Percentiles rank a stretch among this genome's conserved stretches.
phyloP scores from a whole-genome alignment of 192 early-diverging fungal species.

The Neocallimastix lanati region DNA sequence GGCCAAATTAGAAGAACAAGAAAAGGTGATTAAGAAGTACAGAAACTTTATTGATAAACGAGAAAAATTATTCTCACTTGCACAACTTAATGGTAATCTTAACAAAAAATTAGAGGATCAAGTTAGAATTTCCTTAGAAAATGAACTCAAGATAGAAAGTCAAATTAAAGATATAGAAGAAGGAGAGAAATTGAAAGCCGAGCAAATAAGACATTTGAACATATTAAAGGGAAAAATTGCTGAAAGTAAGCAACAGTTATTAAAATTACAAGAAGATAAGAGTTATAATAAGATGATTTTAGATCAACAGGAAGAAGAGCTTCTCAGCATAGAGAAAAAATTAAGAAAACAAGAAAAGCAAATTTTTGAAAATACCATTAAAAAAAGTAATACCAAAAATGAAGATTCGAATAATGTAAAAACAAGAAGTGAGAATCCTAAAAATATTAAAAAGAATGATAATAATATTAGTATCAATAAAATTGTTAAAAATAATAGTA shows the following conservation, averaged over 20 bases:
- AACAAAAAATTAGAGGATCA: background rate
- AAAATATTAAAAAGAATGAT: background rate
- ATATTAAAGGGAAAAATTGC: background rate
- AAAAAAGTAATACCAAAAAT: background rate
- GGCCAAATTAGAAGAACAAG: background rate
- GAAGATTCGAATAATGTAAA: background rate
- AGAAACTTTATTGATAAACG: background rate
- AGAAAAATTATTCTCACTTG: background rate
- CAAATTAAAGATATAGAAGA: background rate
- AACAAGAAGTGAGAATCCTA: background rate
- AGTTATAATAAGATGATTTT: background rate
- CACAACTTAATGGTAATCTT: background rate
- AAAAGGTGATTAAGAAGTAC: background rate
- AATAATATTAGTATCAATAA: background rate
- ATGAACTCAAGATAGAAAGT: background rate
- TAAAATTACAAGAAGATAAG: background rate
- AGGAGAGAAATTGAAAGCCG: background rate
- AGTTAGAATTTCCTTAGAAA: background rate
- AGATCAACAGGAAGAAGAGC: background rate
- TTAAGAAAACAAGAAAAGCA: background rate
- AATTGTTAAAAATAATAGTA: background rate
- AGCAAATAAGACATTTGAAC: background rate
- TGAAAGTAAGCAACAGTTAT: background rate
- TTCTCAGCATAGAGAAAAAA: background rate
- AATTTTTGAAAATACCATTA: background rate